Evolutionary conservation across 2,329 filamentous ascomycete species (phyloP).

Genomic region (Arthrobotrys pseudoclavata): DNA sequence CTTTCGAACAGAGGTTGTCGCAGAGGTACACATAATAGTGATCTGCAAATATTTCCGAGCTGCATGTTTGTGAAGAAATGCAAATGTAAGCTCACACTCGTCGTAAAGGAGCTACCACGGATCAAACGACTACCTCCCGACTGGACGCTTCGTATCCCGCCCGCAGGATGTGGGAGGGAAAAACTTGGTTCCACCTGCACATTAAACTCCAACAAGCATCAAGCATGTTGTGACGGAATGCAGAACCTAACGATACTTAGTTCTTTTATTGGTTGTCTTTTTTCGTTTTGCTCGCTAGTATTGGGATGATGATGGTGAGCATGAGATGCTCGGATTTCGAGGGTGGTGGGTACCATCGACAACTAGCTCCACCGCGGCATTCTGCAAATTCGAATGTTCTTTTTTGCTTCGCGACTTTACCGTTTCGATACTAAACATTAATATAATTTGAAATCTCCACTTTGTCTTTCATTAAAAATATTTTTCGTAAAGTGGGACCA

Average conservation of each 20-base stretch:
- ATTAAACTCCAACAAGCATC: constrained; percentile 46
- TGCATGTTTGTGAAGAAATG: constrained; percentile 3
- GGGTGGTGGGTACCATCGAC: constrained; percentile 14
- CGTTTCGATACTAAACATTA: constrained; percentile 34
- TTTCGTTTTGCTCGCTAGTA: constrained; percentile 2
- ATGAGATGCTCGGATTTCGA: constrained; percentile 34
- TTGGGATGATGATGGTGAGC: constrained; percentile 29
- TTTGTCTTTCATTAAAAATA: constrained; percentile 18
- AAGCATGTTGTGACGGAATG: constrained; percentile 33
- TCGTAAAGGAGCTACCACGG: constrained; percentile 29
- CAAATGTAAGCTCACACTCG: constrained; percentile 12
- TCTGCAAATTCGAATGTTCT: constrained; percentile 31
- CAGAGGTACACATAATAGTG: background rate
- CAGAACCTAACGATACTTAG: constrained; percentile 10
- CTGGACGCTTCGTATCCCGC: constrained; percentile 29
- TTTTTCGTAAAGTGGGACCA: constrained; percentile 35
- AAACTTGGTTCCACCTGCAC: constrained; percentile 44
- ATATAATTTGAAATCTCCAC: constrained; percentile 44
- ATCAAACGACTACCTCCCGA: constrained; percentile 25
- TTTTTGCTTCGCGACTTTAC: constrained; percentile 34
- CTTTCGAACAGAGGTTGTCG: background rate
- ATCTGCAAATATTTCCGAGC: constrained; percentile 17
- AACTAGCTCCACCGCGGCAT: constrained; percentile 16
- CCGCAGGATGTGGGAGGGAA: constrained; percentile 27
- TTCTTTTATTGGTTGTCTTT: constrained; percentile 15